Base-by-base conservation (phyloP, 257 asterid genomes). In the Ilex aquifolium region DNA sequence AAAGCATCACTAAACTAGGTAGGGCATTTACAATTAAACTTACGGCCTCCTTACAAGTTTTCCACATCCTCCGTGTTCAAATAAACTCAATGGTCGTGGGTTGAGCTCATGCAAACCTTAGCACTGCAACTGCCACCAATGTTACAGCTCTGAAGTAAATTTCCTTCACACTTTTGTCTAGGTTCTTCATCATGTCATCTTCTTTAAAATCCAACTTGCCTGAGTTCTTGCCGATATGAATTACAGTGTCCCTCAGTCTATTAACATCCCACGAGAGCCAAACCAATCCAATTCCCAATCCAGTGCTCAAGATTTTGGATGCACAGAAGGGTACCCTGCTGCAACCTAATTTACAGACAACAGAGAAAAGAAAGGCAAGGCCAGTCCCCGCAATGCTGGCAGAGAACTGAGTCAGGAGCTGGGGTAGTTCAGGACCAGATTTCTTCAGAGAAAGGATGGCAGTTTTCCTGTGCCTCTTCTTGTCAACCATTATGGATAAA, bases 341-440 rank as follows among this genome's bases (percentile, higher is more conserved):
- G 63, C 86, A 79, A 29, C 76, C 85, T 15, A 86, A 83, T 68
- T 86, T 85, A 78, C 86, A 85, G 67, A 74, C 54, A 54, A 86
- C 88, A 0, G 96, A 84, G 57, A 84, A 52, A 50, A 90, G 70
- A 31, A 93, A 82, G 44, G 97, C 97, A 21, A 93, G 79, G 10
- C 97, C 99, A 0, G 95, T 83, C 29, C 99, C 99, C 0, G 99
- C 96, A 30, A 93, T 84, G 76, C 77, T 77, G 61, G 96, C 96
- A 1, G 99, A 90, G 49, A 81, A 72, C 32, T 80, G 91, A 60
- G 90, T 81, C 46, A 93, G 85, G 50, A 87, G 77, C 44, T 68
- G 75, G 36, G 96, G 88, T 52, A 93, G 79, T 59, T 85, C 86
- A 13, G 95, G 79, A 8, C 95, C 81, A 0, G 95, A 83, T 78